Evolutionary conservation across 2,329 filamentous ascomycete genomes (phyloP), one percentile per base, ranked within the genome.

Genomic region (Aspergillus terreus): DNA sequence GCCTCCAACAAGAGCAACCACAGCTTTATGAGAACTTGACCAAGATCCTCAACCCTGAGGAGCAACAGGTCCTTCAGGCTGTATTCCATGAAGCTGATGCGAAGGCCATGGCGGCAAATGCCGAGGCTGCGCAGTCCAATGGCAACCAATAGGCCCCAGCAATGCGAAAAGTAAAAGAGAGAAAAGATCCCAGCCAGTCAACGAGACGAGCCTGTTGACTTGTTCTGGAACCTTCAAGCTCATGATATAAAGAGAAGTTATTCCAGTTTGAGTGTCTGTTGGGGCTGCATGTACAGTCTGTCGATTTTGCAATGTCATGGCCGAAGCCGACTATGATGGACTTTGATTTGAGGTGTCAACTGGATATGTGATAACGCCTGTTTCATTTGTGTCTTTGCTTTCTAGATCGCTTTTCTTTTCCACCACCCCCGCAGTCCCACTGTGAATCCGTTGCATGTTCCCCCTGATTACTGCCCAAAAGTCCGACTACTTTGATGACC

Each of bases 1-100:
- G 83, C 71, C 82, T 97, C 67, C 90, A 96, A 82, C 85, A 87
- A 75, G 87, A 92, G 63, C 91, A 96, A 66, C 92, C 92, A 14
- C 87, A 92, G 60, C 86, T 96, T 60, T 99, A 97, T 69, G 78
- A 85, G 41, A 86, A 80, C 53, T 79, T 99, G 52, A 90, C 90
- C 19, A 84, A 86, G 60, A 87, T 90, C 55, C 82, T 97, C 38
- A 85, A 82, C 35, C 78, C 84, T 0, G 89, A 94, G 46, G 92
- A 97, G 67, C 89, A 94, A 69, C 81, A 82, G 56, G 80, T 95
- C 45, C 82, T 97, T 56, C 86, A 95, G 69, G 81, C 78, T 19
- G 90, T 92, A 50, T 83, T 95, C 54, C 79, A 86, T 58, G 83
- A 88, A 71, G 88, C 88, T 50, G 81, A 84, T 55, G 75, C 76